phyloP scores from a whole-genome alignment of 78 protist genomes.

The Protostelium mycophagum region DNA sequence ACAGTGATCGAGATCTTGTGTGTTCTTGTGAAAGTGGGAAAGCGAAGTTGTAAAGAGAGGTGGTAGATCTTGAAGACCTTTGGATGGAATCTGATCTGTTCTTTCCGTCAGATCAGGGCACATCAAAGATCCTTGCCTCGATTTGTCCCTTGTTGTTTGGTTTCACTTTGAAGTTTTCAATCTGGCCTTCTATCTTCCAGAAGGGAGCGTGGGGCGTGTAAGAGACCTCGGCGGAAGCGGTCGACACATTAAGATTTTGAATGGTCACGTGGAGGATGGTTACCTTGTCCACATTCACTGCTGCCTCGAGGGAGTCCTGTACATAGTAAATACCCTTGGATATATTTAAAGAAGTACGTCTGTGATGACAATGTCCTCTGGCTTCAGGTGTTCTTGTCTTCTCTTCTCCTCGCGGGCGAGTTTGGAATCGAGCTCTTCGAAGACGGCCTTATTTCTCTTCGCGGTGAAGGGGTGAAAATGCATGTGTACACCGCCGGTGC shows the following conservation, averaged over 20 bases:
- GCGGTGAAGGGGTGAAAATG: neutral
- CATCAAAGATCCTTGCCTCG: neutral
- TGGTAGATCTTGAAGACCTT: neutral
- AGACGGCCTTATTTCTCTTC: neutral
- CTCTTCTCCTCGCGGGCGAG: neutral
- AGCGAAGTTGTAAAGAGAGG: neutral
- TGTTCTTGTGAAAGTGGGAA: neutral
- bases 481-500: neutral
- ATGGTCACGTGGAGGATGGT: too few species aligned
- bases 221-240: neutral
- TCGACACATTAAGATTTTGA: too few species aligned
- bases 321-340: too few species aligned
- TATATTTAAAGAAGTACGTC: too few species aligned
- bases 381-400: neutral
- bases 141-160: neutral
- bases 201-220: neutral
- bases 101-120: neutral
- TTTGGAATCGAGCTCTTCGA: neutral
- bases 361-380: neutral
- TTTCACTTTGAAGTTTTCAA: neutral
- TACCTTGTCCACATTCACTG: too few species aligned
- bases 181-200: neutral
- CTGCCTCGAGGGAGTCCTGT: too few species aligned
- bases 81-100: neutral
- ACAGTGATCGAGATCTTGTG: neutral